These are phyloP conservation scores for Aspergillus cristatus DNA, from an alignment of 495 filamentous ascomycete species.

Conservation along the genomic window DNA sequence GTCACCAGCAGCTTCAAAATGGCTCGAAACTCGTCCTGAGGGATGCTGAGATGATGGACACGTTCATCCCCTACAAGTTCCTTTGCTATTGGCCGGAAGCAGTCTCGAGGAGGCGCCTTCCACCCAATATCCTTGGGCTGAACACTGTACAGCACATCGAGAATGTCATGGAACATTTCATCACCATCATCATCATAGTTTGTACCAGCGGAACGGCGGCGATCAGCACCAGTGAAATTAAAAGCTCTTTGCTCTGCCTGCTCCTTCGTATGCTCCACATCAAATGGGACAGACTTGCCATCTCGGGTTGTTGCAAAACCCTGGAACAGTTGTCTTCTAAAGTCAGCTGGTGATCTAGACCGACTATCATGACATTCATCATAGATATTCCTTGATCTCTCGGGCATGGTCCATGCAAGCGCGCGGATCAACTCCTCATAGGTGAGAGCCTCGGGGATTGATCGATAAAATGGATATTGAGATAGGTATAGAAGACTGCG, in stretches of 20 bases:
- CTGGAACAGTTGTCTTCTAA: background rate
- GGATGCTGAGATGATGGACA: conserved; percentile 12
- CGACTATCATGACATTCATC: background rate
- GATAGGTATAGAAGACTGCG: background rate
- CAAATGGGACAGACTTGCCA: background rate
- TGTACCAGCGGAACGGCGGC: background rate
- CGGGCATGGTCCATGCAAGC: background rate
- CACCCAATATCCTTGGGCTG: conserved; percentile 8
- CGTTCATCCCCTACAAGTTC: conserved; percentile 6
- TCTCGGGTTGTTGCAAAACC: background rate
- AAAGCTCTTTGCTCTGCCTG: background rate
- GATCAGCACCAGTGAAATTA: background rate
- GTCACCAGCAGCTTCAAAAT: conserved; percentile 12
- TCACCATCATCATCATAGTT: conserved; percentile 21
- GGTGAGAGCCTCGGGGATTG: background rate
- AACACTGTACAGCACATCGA: conserved; percentile 17
- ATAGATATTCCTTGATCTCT: background rate
- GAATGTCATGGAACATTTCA: conserved; percentile 20
- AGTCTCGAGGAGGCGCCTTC: conserved; percentile 5
- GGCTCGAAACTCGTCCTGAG: conserved; percentile 7
- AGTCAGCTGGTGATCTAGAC: background rate
- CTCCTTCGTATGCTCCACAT: background rate
- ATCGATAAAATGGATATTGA: background rate
- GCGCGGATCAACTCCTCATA: background rate
- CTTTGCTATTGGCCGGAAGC: conserved; percentile 15